A percentile compares a stretch with the other conserved stretches of the same genome.
Conservation (phyloP, 192 early-diverging fungal species). For the Entomortierella beljakovae region DNA sequence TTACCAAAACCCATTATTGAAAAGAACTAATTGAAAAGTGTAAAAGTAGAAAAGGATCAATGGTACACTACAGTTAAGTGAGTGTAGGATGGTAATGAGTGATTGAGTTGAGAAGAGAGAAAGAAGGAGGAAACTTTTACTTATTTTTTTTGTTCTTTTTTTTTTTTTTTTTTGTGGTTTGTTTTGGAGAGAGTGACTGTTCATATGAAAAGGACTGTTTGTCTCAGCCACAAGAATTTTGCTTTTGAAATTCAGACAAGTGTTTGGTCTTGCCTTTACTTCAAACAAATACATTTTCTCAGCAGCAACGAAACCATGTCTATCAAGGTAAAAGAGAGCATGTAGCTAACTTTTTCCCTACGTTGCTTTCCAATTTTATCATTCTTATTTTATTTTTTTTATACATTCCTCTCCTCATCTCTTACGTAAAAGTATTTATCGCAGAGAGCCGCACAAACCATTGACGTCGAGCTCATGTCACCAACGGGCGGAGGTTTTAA, state of each 20-base stretch:
- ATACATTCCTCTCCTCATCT: neutral
- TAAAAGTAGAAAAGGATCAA: too few species aligned
- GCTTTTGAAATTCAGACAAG: too few species aligned
- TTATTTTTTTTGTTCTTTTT: too few species aligned
- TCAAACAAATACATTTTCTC: too few species aligned
- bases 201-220: too few species aligned
- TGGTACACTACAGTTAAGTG: too few species aligned
- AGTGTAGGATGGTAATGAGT: too few species aligned
- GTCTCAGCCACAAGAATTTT: too few species aligned
- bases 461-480: conserved; percentile 91
- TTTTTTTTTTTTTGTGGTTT: conserved; percentile 1
- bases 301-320: conserved; percentile 2
- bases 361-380: neutral
- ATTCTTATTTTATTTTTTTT: neutral
- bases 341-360: neutral
- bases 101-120: too few species aligned
- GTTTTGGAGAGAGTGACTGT: neutral
- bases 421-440: conserved; percentile 57
- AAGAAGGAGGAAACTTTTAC: too few species aligned
- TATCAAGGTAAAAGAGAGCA: conserved; percentile 8
- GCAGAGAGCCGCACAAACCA: conserved; percentile 73
- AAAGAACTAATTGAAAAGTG: too few species aligned
- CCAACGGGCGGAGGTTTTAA: conserved; percentile 82
- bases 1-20: too few species aligned
- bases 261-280: neutral